Base-by-base conservation (phyloP, 2,329 filamentous ascomycete species). In the Chaetothyriales sp. region DNA sequence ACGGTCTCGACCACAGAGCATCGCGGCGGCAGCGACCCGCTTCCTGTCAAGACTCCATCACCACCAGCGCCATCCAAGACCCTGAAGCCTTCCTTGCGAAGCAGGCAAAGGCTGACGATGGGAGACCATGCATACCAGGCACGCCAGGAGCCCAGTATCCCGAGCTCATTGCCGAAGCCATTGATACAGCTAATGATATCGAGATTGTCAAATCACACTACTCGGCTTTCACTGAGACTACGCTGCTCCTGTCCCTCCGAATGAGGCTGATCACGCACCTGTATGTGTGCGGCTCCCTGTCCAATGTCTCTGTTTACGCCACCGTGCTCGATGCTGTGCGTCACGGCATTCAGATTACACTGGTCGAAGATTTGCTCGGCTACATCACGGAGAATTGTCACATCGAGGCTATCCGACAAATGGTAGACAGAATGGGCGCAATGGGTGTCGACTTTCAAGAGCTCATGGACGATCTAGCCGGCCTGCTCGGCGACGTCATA, bases 281-380 rank as follows among this genome's bases (percentile, higher is more conserved):
- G 10, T 95, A 86, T 67, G 78, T 97, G 20, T 94, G 86, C 62
- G 92, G 92, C 19, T 84, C 85, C 45, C 76, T 94, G 47, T 86
- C 84, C 44, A 95, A 97, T 62, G 73, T 94, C 37, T 89, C 89
- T 29, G 82, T 97, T 46, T 89, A 92, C 64, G 90, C 92, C 6
- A 95, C 90, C 1, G 89, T 89, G 2, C 75, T 94, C 56, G 92
- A 95, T 63, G 92, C 90, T 9, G 89, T 87, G 1, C 80, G 85
- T 18, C 85, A 95, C 66, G 92, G 89, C 4, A 82, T 94, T 62
- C 75, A 80, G n/a, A 87, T 95, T 62, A 92, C 85, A 4, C 73
- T 97, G 10, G 73, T 97, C 43, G 83, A 92, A 49, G 89, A 97
- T 65, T 95, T 89, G 66, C 80, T 94, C 51, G 89, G 89, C 9